Evolutionary conservation across 2,329 filamentous ascomycete genomes (phyloP).

Genomic region (Pseudogymnoascus sp.): DNA sequence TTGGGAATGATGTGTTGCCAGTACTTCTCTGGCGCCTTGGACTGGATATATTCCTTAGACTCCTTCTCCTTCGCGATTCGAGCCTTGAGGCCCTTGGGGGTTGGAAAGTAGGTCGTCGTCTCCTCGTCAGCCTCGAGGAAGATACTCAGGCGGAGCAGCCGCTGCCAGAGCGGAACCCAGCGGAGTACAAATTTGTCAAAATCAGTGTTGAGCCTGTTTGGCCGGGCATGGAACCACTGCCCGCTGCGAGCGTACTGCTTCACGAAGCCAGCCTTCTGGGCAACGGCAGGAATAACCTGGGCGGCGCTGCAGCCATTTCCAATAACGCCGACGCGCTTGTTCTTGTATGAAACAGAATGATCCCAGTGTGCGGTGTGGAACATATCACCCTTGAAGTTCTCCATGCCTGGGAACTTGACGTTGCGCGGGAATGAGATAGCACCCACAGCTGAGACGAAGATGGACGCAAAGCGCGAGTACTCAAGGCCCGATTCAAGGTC

Average conservation of each 20-base stretch:
- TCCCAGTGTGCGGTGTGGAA: constrained; percentile 20
- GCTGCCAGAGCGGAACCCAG: constrained; percentile 20
- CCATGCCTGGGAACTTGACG: constrained; percentile 17
- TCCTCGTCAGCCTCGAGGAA: constrained; percentile 19
- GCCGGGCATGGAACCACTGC: constrained; percentile 29
- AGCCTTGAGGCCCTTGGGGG: constrained; percentile 11
- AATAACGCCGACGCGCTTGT: too few species aligned
- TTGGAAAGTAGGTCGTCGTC: constrained; percentile 17
- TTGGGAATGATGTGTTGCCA: constrained; percentile 48
- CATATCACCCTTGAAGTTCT: constrained; percentile 20
- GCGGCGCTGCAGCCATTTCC: not conserved
- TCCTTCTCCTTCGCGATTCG: constrained; percentile 13
- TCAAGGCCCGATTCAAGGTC: not conserved
- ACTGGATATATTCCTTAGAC: constrained; percentile 18
- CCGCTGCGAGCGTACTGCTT: constrained; percentile 14
- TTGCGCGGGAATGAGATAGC: not conserved
- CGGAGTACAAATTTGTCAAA: constrained; percentile 25
- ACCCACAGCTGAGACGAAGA: not conserved
- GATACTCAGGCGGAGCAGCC: constrained; percentile 16
- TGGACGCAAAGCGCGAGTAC: not conserved
- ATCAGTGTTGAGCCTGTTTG: constrained; percentile 23
- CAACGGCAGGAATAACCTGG: constrained; percentile 7
- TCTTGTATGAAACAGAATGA: not conserved
- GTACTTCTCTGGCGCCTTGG: constrained; percentile 38
- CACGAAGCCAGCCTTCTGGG: not conserved